These are phyloP conservation scores for Ramaria sp. DNA, from an alignment of 768 basidiomycete species.

Conservation along the genomic window DNA sequence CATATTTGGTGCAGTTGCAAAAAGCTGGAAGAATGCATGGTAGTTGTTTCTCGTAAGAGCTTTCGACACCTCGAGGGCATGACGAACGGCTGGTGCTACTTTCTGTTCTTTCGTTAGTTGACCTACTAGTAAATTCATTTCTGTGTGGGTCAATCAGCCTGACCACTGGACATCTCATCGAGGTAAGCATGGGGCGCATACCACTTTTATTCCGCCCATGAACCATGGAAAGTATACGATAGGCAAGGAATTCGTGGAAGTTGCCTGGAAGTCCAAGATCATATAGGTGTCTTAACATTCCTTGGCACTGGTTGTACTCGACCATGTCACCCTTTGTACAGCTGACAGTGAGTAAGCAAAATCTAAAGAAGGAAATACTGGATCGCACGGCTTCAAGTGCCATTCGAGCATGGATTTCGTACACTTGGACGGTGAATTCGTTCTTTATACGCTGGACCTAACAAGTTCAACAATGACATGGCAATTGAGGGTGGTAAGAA, in stretches of 20 bases:
- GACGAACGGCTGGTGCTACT: conserved; percentile 64
- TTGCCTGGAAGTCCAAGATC: conserved; percentile 89
- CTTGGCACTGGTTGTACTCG: conserved; percentile 98
- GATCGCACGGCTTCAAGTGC: conserved; percentile 77
- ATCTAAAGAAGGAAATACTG: background rate
- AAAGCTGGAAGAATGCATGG: conserved; percentile 81
- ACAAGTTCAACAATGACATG: background rate
- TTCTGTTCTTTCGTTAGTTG: conserved; percentile 93
- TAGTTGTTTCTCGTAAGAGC: conserved; percentile 91
- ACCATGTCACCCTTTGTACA: conserved; percentile 79
- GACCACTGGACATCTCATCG: background rate
- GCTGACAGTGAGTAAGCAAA: background rate
- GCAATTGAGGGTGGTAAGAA: background rate
- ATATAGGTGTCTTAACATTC: conserved; percentile 80
- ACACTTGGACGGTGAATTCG: conserved; percentile 93
- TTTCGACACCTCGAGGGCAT: conserved; percentile 84
- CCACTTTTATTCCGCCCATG: conserved; percentile 92
- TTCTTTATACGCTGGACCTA: conserved; percentile 99
- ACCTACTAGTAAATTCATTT: conserved; percentile 94
- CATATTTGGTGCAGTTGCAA: conserved; percentile 85
- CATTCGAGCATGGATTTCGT: conserved; percentile 97
- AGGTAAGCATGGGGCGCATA: conserved; percentile 27
- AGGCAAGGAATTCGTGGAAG: conserved; percentile 93
- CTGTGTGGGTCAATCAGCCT: conserved; percentile 29
- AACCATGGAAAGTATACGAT: conserved; percentile 91